Percentiles rank a stretch among this genome's conserved stretches.
phyloP scores from a whole-genome alignment of 192 early-diverging fungal species.

The Coemansia sp. region DNA sequence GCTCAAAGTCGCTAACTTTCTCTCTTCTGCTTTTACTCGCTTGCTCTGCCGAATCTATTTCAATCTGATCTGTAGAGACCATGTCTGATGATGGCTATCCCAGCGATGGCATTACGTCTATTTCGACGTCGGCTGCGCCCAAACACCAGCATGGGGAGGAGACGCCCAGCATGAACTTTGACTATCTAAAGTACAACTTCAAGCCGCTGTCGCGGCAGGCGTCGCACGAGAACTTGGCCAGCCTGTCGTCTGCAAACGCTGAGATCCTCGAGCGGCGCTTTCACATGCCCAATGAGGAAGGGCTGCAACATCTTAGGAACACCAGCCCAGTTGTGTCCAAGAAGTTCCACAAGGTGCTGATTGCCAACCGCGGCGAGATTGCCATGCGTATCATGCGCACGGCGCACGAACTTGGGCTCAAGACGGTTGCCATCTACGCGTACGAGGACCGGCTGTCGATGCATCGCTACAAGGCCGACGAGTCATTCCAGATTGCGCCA shows the following conservation, averaged over 20 bases:
- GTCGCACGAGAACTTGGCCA: constrained; percentile 45
- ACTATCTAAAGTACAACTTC: constrained; percentile 54
- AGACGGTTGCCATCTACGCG: constrained; percentile 84
- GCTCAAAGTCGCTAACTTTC: not conserved
- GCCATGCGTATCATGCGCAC: constrained; percentile 93
- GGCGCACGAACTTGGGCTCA: constrained; percentile 87
- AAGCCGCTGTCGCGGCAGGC: constrained; percentile 45
- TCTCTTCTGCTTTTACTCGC: not conserved
- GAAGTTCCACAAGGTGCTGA: constrained; percentile 54
- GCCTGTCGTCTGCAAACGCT: constrained; percentile 14
- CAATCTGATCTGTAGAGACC: constrained; percentile 15
- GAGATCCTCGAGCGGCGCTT: constrained; percentile 51
- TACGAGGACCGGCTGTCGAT: constrained; percentile 88
- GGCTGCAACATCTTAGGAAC: constrained; percentile 50
- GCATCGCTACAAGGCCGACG: constrained; percentile 96
- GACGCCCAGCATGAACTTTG: constrained; percentile 50
- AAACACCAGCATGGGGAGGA: constrained; percentile 31
- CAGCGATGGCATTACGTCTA: constrained; percentile 45
- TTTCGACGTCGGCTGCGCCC: constrained; percentile 19
- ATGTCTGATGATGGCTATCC: constrained; percentile 33
- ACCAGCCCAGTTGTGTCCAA: constrained; percentile 48
- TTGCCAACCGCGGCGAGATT: constrained; percentile 76
- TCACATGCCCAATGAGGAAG: constrained; percentile 56
- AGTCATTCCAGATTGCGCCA: constrained; percentile 92
- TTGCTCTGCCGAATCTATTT: not conserved